Percentiles rank a stretch among this genome's conserved stretches.
phyloP scores from a whole-genome alignment of 768 basidiomycete species.

The Termitomyces sp. region DNA sequence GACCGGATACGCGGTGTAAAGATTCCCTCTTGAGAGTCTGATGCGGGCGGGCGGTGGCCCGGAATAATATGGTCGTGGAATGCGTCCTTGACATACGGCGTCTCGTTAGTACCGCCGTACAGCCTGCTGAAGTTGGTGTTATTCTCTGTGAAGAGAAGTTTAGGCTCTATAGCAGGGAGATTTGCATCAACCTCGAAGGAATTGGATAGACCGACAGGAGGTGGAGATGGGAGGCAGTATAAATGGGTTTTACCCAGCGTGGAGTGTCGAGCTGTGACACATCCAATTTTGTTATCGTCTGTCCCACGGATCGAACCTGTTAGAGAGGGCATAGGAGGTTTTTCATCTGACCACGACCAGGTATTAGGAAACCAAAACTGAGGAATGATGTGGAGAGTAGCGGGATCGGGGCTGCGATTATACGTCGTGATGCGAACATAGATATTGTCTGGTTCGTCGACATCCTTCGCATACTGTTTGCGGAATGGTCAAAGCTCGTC shows the following conservation, averaged over 20 bases:
- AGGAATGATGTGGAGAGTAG: conserved; percentile 90
- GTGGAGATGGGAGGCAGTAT: conserved; percentile 89
- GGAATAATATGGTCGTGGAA: conserved; percentile 98
- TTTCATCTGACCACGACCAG: conserved; percentile 87
- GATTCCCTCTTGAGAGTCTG: conserved; percentile 38
- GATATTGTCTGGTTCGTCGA: conserved; percentile 80
- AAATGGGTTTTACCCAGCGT: conserved; percentile 72
- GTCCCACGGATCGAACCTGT: conserved; percentile 42
- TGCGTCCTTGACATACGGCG: conserved; percentile 87
- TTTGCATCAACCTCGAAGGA: conserved; percentile 58
- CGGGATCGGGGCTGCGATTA: conserved; percentile 94
- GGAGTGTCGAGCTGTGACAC: conserved; percentile 69
- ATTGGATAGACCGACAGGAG: conserved; percentile 74
- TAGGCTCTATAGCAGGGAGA: conserved; percentile 69
- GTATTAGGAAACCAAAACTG: conserved; percentile 98
- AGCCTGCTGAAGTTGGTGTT: conserved; percentile 93
- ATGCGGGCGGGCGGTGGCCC: conserved; percentile 62
- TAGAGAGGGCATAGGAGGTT: conserved; percentile 60
- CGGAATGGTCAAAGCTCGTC: background rate
- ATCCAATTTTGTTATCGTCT: conserved; percentile 41
- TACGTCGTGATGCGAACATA: conserved; percentile 95
- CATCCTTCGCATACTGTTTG: conserved; percentile 91
- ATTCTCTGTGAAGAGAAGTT: conserved; percentile 93
- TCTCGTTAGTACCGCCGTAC: conserved; percentile 83
- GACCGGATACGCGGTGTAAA: conserved; percentile 47